Evolutionary conservation across 768 basidiomycete species (phyloP), one percentile per base, ranked within the genome.

Genomic region (Suillus subalutaceus): DNA sequence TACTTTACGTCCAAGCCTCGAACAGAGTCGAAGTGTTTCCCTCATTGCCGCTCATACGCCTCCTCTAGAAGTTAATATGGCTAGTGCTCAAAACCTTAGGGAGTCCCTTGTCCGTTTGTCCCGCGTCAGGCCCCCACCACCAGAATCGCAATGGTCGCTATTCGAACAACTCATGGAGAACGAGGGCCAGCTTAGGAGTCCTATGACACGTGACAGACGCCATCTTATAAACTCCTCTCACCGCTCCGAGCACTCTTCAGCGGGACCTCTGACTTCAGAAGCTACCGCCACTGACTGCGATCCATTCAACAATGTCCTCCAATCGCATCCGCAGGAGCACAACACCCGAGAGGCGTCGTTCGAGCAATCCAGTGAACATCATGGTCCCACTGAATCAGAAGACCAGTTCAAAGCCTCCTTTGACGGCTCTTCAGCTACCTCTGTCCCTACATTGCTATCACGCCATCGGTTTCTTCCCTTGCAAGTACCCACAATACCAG

Each of bases 101-200:
- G 60, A 46, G 46, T 63, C 67, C 55, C 70, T 68, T 50, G 8
- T 59, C 15, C 66, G 68, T 10, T 32, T 40, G 44, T 66, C 68
- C 6, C 69, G 66, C 1, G 32, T 30, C 12, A 66, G 67, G 30
- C 65, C 63, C 20, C 37, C 62, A 18, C 71, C 73, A 16, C 73
- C 78, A 8, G 75, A 75, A n/a, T 79, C 44, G 12, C 66, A 83
- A 78, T 92, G 91, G 91, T 79, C 88, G 0, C 76, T 91, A 6
- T 92, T 92, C 69, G 86, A 83, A 9, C 88, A 91, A 72, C 74
- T 90, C 48, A 90, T 91, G 88, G 86, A 90, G 72, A 87, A 88
- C 70, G 88, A 86, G 57, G 84, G 83, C 2, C 84, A 83, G 46
- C 70, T 81, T 44, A 78, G 62, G 43, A 53, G 61, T 40, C 66